These are phyloP conservation scores for Meyerozyma sp. DNA, from an alignment of 1,139 yeast genomes.

Conservation along the genomic window DNA sequence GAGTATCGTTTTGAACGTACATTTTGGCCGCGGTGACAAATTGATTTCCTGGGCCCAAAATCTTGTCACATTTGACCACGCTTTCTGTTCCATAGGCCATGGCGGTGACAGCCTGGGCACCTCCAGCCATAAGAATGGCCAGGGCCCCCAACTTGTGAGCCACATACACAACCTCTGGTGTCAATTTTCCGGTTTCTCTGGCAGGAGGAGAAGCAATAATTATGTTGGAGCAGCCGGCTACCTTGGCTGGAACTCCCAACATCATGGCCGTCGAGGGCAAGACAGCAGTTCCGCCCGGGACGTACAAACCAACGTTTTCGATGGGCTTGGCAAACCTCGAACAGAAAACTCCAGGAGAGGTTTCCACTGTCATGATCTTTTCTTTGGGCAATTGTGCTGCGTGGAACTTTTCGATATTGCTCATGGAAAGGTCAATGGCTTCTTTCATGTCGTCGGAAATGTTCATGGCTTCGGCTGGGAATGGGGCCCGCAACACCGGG, in stretches of 20 bases:
- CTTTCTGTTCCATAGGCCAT: constrained; percentile 97
- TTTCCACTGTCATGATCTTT: constrained; percentile 78
- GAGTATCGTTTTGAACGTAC: constrained; percentile 93
- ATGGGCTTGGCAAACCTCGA: constrained; percentile 94
- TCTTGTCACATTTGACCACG: constrained; percentile 91
- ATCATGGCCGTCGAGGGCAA: constrained; percentile 96
- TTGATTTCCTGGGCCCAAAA: constrained; percentile 98
- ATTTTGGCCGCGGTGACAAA: constrained; percentile 99
- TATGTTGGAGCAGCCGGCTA: constrained; percentile 93
- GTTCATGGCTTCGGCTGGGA: constrained; percentile 69
- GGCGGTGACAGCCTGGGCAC: constrained; percentile 98
- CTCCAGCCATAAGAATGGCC: constrained; percentile 91
- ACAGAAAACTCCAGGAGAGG: constrained; percentile 89
- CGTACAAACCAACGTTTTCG: constrained; percentile 89
- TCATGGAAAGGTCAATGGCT: constrained; percentile 86
- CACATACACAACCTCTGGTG: constrained; percentile 96
- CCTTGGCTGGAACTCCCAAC: constrained; percentile 99
- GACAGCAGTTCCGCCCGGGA: constrained; percentile 99
- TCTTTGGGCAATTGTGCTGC: constrained; percentile 76
- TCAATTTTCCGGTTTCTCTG: constrained; percentile 84
- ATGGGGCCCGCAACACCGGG: constrained; percentile 85
- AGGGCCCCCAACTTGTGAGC: constrained; percentile 94
- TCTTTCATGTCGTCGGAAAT: constrained; percentile 71
- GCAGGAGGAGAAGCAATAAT: constrained; percentile 96
- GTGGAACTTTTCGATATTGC: constrained; percentile 88